A percentile compares a stretch with the other conserved stretches of the same genome.
Evolutionary conservation across 805 yeast species (phyloP).

Genomic region (Candida piceae): DNA sequence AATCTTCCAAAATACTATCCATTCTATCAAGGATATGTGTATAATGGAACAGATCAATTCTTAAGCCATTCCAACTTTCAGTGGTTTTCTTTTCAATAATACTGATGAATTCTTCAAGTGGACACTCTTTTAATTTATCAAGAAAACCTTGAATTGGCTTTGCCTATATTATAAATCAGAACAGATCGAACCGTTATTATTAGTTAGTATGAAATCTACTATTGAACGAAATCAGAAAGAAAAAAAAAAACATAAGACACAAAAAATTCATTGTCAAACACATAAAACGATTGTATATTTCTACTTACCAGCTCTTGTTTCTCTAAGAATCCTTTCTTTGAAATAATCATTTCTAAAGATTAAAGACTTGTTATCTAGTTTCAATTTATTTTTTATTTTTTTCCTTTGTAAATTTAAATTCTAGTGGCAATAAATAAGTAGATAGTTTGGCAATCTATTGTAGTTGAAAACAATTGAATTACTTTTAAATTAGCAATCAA

Average conservation of each 20-base stretch:
- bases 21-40: slow-evolving; percentile 68
- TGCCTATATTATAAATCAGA: slow-evolving; percentile 11
- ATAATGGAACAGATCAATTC: slow-evolving; percentile 65
- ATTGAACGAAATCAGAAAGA: neutral
- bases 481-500: no score
- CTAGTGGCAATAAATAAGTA: no score
- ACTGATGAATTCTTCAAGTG: slow-evolving; percentile 17
- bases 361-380: no score
- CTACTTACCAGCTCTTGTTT: slow-evolving; percentile 12
- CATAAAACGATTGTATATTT: no score
- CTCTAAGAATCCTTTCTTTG: slow-evolving; percentile 12
- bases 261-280: no score
- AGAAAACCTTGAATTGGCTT: slow-evolving; percentile 13
- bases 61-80: slow-evolving; percentile 28
- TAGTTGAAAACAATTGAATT: no score
- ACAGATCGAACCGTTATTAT: no score
- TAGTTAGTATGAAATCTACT: slow-evolving; percentile 7
- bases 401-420: no score
- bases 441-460: no score
- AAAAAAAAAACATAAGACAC: no score
- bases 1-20: slow-evolving; percentile 57
- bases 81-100: slow-evolving; percentile 14
- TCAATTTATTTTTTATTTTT: no score
- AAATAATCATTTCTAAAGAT: slow-evolving; percentile 10
- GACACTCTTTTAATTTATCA: slow-evolving; percentile 13